These are phyloP conservation scores for Smittium culicis DNA, from an alignment of 371 early-diverging fungal species.

Conservation along the genomic window DNA sequence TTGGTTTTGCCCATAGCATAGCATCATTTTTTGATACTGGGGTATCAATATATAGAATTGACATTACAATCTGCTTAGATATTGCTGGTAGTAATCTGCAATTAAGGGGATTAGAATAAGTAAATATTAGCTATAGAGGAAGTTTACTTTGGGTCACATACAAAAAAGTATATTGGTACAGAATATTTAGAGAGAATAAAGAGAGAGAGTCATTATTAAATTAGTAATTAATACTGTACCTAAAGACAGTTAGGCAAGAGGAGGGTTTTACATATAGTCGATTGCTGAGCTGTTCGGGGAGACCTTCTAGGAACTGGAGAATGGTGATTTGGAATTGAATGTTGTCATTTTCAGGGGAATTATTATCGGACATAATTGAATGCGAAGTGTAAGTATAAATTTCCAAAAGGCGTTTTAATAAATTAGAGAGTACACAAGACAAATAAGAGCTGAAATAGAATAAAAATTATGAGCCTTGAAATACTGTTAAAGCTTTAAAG, in stretches of 20 bases:
- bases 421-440: too few relatives aligned
- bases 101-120: too few relatives aligned
- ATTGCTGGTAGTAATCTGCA: conserved; percentile 55
- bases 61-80: conserved; percentile 81
- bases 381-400: too few relatives aligned
- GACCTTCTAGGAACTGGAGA: conserved; percentile 64
- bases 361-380: background rate
- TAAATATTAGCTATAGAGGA: too few relatives aligned
- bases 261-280: conserved; percentile 76
- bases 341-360: background rate
- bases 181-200: background rate
- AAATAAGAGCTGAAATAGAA: too few relatives aligned
- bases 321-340: conserved; percentile 44
- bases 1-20: conserved; percentile 47
- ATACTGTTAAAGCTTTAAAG: too few relatives aligned
- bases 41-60: conserved; percentile 57
- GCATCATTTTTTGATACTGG: conserved; percentile 48
- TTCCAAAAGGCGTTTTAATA: too few relatives aligned
- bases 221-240: conserved; percentile 26
- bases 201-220: background rate
- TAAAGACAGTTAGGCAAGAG: conserved; percentile 81
- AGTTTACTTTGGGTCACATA: too few relatives aligned
- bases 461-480: too few relatives aligned
- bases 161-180: background rate
- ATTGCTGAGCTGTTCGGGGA: conserved; percentile 56